Percentiles rank a stretch among this genome's conserved stretches.
Evolutionary conservation across 495 filamentous ascomycete genomes (phyloP).

Genomic region (Platismatia glauca): DNA sequence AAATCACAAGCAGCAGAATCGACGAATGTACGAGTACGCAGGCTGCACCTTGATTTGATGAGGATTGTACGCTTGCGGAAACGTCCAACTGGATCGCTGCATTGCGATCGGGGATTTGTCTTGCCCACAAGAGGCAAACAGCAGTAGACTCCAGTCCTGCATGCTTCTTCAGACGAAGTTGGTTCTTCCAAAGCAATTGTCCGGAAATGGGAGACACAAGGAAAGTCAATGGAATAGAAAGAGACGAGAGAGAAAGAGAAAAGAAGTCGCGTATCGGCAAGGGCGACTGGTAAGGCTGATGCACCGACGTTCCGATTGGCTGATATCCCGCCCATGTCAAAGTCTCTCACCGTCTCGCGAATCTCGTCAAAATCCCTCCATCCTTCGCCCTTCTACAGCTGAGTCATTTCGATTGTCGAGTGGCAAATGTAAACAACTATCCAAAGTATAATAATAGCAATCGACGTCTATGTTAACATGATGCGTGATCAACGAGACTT

Average conservation of each 20-base stretch:
- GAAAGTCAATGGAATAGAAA: not conserved
- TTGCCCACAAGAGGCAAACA: not conserved
- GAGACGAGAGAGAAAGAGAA: not conserved
- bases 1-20: not conserved
- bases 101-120: not conserved
- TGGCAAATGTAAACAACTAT: not conserved
- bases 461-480: not conserved
- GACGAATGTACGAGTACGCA: too few relatives aligned
- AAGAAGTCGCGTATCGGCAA: not conserved
- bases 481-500: not conserved
- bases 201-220: not conserved
- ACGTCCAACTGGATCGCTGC: not conserved
- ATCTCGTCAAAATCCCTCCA: too few relatives aligned
- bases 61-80: constrained; percentile 6
- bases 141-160: not conserved
- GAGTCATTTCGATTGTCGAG: not conserved
- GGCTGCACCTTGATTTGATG: too few relatives aligned
- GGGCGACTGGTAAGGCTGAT: not conserved
- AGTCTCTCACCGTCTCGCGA: too few relatives aligned
- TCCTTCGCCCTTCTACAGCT: not conserved
- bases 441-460: not conserved
- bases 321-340: not conserved
- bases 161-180: not conserved
- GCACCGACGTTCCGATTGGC: not conserved
- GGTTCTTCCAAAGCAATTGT: not conserved